phyloP scores from a whole-genome alignment of 2,329 filamentous ascomycete genomes.

The Cytospora piceicola region DNA sequence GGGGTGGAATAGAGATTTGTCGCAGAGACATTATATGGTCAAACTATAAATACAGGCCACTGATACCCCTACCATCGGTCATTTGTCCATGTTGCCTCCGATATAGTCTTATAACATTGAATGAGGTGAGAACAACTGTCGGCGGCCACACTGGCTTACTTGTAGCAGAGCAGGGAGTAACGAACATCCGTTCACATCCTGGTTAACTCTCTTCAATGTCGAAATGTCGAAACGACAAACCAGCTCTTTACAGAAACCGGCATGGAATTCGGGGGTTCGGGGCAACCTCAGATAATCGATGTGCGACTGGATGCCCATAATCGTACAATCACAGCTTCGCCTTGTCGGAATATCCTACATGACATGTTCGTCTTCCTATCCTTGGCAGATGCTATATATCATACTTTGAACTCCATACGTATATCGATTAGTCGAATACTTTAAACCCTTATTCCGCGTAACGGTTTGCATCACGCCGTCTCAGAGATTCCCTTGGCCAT shows the following conservation, averaged over 20 bases:
- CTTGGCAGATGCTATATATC: too few species aligned
- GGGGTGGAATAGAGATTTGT: constrained; percentile 48
- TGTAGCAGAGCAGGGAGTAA: neutral
- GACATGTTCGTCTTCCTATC: too few species aligned
- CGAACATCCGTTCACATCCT: neutral
- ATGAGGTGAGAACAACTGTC: neutral
- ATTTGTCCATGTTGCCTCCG: neutral
- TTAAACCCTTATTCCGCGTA: too few species aligned
- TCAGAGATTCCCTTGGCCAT: too few species aligned
- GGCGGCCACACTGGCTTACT: neutral
- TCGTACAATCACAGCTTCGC: constrained; percentile 7
- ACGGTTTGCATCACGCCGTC: too few species aligned
- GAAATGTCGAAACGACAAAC: neutral
- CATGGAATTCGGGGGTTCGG: too few species aligned
- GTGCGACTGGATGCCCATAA: neutral
- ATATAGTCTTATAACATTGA: neutral
- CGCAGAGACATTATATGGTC: constrained; percentile 9
- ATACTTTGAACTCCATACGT: too few species aligned
- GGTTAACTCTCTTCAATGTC: neutral
- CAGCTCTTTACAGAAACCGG: neutral
- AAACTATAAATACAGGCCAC: constrained; percentile 17
- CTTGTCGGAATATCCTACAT: constrained; percentile 14
- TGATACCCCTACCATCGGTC: constrained; percentile 19
- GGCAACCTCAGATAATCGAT: neutral
- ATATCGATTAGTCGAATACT: too few species aligned